Evolutionary conservation across 2,329 filamentous ascomycete species (phyloP).

Genomic region (Hypoxylon sp.): DNA sequence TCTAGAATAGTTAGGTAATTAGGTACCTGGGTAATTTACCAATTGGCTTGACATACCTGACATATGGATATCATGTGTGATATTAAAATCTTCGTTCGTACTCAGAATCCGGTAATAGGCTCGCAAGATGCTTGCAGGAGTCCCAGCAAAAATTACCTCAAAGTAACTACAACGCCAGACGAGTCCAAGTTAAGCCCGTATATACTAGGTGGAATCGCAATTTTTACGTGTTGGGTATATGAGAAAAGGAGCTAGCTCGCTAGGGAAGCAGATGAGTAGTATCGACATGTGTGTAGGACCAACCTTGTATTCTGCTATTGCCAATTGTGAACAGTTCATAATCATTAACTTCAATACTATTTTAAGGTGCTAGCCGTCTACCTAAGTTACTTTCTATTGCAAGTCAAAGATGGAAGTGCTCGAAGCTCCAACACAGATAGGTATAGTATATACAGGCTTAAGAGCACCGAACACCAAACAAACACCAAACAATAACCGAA

Average conservation of each 20-base stretch:
- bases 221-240: background rate
- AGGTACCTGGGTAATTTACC: too few species aligned
- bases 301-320: background rate
- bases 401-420: background rate
- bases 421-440: constrained; percentile 1
- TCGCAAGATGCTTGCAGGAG: background rate
- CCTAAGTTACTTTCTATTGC: background rate
- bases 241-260: too few species aligned
- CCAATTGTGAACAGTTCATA: background rate
- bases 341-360: constrained; percentile 1
- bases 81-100: background rate
- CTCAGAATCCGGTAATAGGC: background rate
- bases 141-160: background rate
- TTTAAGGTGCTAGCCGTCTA: constrained; percentile 9
- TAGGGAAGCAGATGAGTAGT: too few species aligned
- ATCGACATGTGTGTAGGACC: background rate
- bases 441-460: constrained; percentile 28
- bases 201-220: background rate
- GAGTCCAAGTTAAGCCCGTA: background rate
- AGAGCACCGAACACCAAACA: constrained; percentile 20
- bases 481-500: constrained; percentile 24
- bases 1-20: too few species aligned
- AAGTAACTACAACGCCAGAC: background rate
- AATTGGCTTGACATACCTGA: background rate
- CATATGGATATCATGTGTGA: too few species aligned